Evolutionary conservation across 2,329 filamentous ascomycete genomes (phyloP), one percentile per base, ranked within the genome.

Genomic region (Epichloe sylvatica): DNA sequence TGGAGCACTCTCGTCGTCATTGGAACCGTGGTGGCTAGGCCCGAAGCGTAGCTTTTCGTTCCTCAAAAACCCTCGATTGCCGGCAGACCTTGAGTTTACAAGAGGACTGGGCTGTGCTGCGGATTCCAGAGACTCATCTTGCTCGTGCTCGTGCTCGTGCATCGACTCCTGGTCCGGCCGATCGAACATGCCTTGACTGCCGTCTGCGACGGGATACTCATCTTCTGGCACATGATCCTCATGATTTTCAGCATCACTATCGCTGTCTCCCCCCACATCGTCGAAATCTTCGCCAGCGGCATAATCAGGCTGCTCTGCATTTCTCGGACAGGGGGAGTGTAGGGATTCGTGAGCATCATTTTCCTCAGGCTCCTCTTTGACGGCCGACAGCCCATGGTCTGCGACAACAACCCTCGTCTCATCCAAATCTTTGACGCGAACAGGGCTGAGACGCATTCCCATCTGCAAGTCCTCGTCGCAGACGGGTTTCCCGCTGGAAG

Each of bases 401-500:
- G 66, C 60, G 2, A 61, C 64, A 25, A 67, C 63, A 25, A 67
- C 63, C 5, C 60, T 59, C 0, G 70, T 75, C 59, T 74, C 73
- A 42, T 69, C 70, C 2, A 75, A 72, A 44, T 77, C 70, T 38
- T 70, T 69, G 37, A 80, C 68, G 33, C 74, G 74, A 19, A 81
- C 72, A 0, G 79, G 78, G 51, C 77, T 79, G 17, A 83, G 70
- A 5, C 78, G 75, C 38, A 89, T 66, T 2, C 85, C 83, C 73
- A 81, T 79, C 62, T 80, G 81, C 47, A 83, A 65, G 58, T 83
- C 80, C 52, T 81, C 78, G 49, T 82, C 70, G 57, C 86, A 81
- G 55, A 91, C 78, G 0, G 83, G 79, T 52, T 81, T 76, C 5
- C 83, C 84, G 55, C 77, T 81, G 47, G 74, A 75, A 15, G 78